Base-by-base conservation (phyloP, 768 basidiomycete genomes). In the Collybiopsis confluens region DNA sequence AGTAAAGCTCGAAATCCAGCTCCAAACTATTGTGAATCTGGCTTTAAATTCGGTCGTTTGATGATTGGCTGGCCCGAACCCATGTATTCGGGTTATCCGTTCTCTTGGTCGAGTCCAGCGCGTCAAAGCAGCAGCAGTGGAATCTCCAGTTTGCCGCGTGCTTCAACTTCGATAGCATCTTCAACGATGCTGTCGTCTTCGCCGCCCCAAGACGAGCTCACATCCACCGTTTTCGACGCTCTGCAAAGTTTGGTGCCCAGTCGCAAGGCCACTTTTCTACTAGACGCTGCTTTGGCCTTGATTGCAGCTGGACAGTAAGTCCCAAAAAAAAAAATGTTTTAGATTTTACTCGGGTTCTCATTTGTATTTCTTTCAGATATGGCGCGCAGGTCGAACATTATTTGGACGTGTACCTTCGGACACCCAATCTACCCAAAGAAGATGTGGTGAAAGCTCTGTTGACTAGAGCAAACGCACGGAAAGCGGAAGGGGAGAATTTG, bases 311-410 rank as follows among this genome's bases (percentile, higher is more conserved):
- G 80, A 58, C 71, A 71, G 79, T 80, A 62, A 62, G 78, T 68
- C 27, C 30, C 41, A 30, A 13, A 26, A 30, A 53, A 30, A 42
- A 20, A 50, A 37, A 20, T n/a, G n/a, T n/a, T 38, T 45, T 18
- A 50, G 36, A 43, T 54, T 27, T 23, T 9, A 27, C 52, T 55
- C 38, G 56, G 21, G 41, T 33, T 7, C 23, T 42, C n/a, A 5
- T 7, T 23, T n/a, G 40, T 50, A 37, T 30, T 46, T 44, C 46
- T 53, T 48, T 45, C 52, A 87, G 85, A 60, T 86, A 84, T 70
- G 83, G 82, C 15, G 68, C 73, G 37, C 77, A 83, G 26, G 84
- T 86, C 24, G 85, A 85, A 64, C 79, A 75, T 44, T 86, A 83
- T 61, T 61, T 86, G 23, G 84, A 88, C 15, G 81, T 86, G 16